Evolutionary conservation across 192 early-diverging fungal genomes (phyloP), one percentile per base, ranked within the genome.

Genomic region (Coemansia umbellata): DNA sequence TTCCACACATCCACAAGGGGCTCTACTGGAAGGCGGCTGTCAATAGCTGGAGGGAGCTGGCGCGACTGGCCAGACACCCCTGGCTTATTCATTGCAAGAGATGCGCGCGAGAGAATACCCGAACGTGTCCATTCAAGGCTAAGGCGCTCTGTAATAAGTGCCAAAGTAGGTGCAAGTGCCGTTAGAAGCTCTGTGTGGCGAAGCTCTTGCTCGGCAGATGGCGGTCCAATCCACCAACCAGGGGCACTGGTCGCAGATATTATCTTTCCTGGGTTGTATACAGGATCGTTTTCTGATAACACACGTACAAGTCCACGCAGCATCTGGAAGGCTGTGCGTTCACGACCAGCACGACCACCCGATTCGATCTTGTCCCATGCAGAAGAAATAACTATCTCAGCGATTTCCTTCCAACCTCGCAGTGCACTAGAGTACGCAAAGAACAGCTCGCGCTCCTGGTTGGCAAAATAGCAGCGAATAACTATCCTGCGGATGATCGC

Each of bases 321-420:
- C 40, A 97, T 73, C 50, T 90, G 68, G 56, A 78, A 67, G 14
- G 74, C 68, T 0, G 69, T 78, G 47, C 53, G 66, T 55, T 69
- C 67, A 78, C 33, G 70, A 21, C 47, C 91, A 79, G 21, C 81
- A 59, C 37, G 83, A 74, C 45, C 91, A 52, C 14, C 85, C 53
- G 44, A 81, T 78, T 73, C 88, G 88, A 50, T 80, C 79, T 14
- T 82, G 73, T 26, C 76, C 76, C 39, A 96, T 26, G 74, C 74
- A 8, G 74, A 78, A 18, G 74, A 63, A 3, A 62, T 59, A 1
- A 84, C 80, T 11, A 91, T 78, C 41, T 92, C 84, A 5, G 91
- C 78, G 17, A 95, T 66, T 44, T 91, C 82, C 52, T 83, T 79
- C 95, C 95, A 98, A 1, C 88, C 84, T 32, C 84, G 76, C 47